Evolutionary conservation across 208 protist genomes (phyloP), one percentile per base, ranked within the genome.

Genomic region (Acanthamoeba triangularis): DNA sequence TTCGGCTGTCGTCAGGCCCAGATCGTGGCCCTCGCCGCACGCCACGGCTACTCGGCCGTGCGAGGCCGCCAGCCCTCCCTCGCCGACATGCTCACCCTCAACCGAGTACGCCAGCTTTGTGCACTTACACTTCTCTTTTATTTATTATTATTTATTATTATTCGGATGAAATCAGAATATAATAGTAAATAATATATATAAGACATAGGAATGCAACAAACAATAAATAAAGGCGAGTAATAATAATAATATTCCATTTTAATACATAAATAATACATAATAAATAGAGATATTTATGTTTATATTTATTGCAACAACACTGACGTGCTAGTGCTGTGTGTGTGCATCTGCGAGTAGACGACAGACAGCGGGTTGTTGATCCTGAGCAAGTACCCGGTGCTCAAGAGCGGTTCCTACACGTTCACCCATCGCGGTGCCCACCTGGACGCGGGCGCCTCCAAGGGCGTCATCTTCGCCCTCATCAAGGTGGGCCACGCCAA

Each of bases 281-380:
- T n/a, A n/a, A n/a, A n/a, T n/a, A n/a, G n/a, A n/a, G n/a, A n/a
- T n/a, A n/a, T n/a, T n/a, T n/a, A n/a, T n/a, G n/a, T n/a, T n/a
- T n/a, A n/a, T n/a, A n/a, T n/a, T n/a, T n/a, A n/a, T n/a, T n/a
- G 13, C 14, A 54, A n/a, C n/a, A n/a, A 28, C 10, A 72, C 20
- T 72, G 10, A 72, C 20, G 2, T 0, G 30, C 14, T 2, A 23
- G 6, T 0, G 10, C 20, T 10, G 1, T 23, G 3, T 37, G 8
- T 28, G 78, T 87, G 37, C 33, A 35, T 11, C 10, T 28, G 25
- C 20, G 37, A 41, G 47, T 54, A 93, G 87, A 74, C 30, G 54
- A 93, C 87, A n/a, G 87, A 93, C 63, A 93, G 87, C 33, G 87
- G 87, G 56, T 28, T 93, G 87, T 76, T 93, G 61, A 93, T 93